Conservation (phyloP, 306 rosid species). For the Rubus parviflorus region DNA sequence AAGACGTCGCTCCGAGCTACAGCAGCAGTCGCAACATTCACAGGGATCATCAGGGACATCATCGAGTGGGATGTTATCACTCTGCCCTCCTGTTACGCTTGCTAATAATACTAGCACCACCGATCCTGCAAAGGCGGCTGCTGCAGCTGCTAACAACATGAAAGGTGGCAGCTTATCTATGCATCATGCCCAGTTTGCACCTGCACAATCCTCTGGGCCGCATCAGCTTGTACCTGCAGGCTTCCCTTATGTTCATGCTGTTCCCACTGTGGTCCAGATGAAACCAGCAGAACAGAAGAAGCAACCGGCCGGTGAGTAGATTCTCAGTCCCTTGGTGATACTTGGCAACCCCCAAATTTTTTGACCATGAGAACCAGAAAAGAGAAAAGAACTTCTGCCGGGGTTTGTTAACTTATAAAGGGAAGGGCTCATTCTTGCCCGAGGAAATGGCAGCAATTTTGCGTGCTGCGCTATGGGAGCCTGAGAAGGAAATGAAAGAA, state of each 20-base stretch:
- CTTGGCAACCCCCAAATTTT: slow-evolving; percentile 24
- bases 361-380: slow-evolving; percentile 4
- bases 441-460: slow-evolving; percentile 14
- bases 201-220: slow-evolving; percentile 59
- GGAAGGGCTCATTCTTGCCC: slow-evolving; percentile 30
- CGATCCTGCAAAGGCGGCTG: slow-evolving; percentile 55
- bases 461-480: slow-evolving; percentile 33
- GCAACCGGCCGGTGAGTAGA: slow-evolving; percentile 95
- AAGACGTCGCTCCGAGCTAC: slow-evolving; percentile 66
- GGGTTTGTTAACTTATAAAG: slow-evolving; percentile 33
- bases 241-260: slow-evolving; percentile 62
- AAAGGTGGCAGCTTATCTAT: slow-evolving; percentile 58
- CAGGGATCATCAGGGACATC: slow-evolving; percentile 56
- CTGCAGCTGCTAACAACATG: slow-evolving; percentile 45
- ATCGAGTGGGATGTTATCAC: slow-evolving; percentile 60
- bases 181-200: slow-evolving; percentile 65
- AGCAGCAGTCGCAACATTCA: slow-evolving; percentile 52
- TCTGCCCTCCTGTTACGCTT: slow-evolving; percentile 37
- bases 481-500: slow-evolving; percentile 35
- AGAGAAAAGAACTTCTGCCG: background rate
- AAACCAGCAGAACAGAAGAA: slow-evolving; percentile 94
- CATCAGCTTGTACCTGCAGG: slow-evolving; percentile 62
- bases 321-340: slow-evolving; percentile 21
- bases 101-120: slow-evolving; percentile 36
- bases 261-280: slow-evolving; percentile 67